These are phyloP conservation scores for Rhinocladiella mackenziei DNA, from an alignment of 2,329 filamentous ascomycete species.

Conservation along the genomic window DNA sequence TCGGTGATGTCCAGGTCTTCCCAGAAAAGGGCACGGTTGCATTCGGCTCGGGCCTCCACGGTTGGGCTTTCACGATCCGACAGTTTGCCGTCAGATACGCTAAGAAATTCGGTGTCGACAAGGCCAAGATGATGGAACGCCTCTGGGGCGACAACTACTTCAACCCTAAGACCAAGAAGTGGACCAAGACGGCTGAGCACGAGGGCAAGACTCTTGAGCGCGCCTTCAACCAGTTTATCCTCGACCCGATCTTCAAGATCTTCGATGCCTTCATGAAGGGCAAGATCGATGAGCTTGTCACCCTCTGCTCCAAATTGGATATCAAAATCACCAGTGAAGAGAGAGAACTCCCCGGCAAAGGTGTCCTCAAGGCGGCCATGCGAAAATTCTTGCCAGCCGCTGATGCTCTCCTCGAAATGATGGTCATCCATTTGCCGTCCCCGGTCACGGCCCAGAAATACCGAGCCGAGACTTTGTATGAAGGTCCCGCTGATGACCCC, in stretches of 20 bases:
- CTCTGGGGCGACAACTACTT: slow-evolving; percentile 99
- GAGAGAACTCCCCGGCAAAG: slow-evolving; percentile 93
- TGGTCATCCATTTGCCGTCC: slow-evolving; percentile 98
- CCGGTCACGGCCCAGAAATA: slow-evolving; percentile 94
- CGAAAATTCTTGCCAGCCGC: slow-evolving; percentile 97
- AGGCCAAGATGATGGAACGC: slow-evolving; percentile 99
- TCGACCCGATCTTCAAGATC: slow-evolving; percentile 99
- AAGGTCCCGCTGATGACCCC: slow-evolving; percentile 91
- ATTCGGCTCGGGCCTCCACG: slow-evolving; percentile 99
- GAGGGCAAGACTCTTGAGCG: slow-evolving; percentile 91
- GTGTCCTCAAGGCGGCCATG: slow-evolving; percentile 97
- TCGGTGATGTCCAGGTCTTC: slow-evolving; percentile 98
- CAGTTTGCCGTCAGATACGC: slow-evolving; percentile 95
- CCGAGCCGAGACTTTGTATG: slow-evolving; percentile 97
- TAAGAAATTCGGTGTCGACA: slow-evolving; percentile 99
- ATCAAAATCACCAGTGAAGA: slow-evolving; percentile 87
- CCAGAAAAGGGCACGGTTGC: slow-evolving; percentile 96
- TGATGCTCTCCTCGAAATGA: slow-evolving; percentile 98
- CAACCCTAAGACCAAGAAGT: slow-evolving; percentile 99
- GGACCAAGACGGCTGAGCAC: slow-evolving; percentile 79
- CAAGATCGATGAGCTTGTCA: slow-evolving; percentile 87
- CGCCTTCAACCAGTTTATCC: slow-evolving; percentile 99
- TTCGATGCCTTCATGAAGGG: slow-evolving; percentile 96
- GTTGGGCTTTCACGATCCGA: slow-evolving; percentile 98
- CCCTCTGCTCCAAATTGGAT: slow-evolving; percentile 84